A percentile compares a stretch with the other conserved stretches of the same genome.
These are phyloP conservation scores for Lophiostoma macrostomum DNA, from an alignment of 495 filamentous ascomycete genomes.

Conservation along the genomic window DNA sequence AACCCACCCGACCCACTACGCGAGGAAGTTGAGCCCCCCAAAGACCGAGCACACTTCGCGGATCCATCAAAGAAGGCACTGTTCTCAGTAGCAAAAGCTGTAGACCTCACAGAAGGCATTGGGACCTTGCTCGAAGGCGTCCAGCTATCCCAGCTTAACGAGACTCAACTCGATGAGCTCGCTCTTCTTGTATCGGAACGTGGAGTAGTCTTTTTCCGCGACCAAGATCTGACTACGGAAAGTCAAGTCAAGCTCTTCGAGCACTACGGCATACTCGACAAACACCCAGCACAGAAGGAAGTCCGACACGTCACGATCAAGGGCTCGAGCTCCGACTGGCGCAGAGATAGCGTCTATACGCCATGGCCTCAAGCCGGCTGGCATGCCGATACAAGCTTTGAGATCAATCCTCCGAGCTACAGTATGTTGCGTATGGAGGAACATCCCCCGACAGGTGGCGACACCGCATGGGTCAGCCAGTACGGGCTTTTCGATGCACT, in stretches of 20 bases:
- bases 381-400: constrained; percentile 13
- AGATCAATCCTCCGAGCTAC: constrained; percentile 44
- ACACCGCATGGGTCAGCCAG: constrained; percentile 48
- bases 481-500: constrained; percentile 49
- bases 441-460: constrained; percentile 52
- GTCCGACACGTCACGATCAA: constrained; percentile 9
- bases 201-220: constrained; percentile 27
- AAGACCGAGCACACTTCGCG: constrained; percentile 51
- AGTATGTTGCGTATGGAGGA: constrained; percentile 56
- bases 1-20: constrained; percentile 47
- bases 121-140: constrained; percentile 17
- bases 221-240: constrained; percentile 44
- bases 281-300: constrained; percentile 50
- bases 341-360: constrained; percentile 11
- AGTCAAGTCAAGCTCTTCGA: constrained; percentile 51
- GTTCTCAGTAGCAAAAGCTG: constrained; percentile 45
- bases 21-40: constrained; percentile 44
- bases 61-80: constrained; percentile 52
- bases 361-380: constrained; percentile 11
- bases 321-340: constrained; percentile 3
- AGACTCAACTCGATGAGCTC: constrained; percentile 21
- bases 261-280: constrained; percentile 51
- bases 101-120: constrained; percentile 51
- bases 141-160: constrained; percentile 17
- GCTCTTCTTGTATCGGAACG: constrained; percentile 26